phyloP scores from a whole-genome alignment of 805 yeast genomes.

The Debaryomyces prosopidis region DNA sequence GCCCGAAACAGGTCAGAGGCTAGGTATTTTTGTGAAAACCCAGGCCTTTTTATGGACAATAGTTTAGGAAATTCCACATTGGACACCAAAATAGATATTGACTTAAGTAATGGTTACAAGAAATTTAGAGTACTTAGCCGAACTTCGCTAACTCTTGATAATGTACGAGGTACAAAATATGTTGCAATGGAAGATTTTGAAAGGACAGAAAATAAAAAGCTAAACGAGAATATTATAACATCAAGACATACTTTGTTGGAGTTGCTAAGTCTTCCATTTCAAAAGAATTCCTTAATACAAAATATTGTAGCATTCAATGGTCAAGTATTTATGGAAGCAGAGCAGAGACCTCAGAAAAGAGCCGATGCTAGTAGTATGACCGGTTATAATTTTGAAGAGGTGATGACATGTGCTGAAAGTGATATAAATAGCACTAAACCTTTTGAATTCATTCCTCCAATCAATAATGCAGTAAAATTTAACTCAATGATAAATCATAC shows the following conservation, averaged over 20 bases:
- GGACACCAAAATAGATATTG: not conserved
- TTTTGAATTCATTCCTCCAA: constrained; percentile 3
- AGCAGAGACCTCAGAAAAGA: not conserved
- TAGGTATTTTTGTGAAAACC: constrained; percentile 1
- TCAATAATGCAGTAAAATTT: constrained; percentile 6
- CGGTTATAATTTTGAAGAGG: constrained; percentile 9
- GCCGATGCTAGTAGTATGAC: constrained; percentile 5
- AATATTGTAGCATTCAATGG: constrained; percentile 6
- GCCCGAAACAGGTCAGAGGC: constrained; percentile 4
- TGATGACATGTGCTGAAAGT: constrained; percentile 1
- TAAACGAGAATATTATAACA: constrained; percentile 5
- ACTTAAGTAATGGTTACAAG: constrained; percentile 4
- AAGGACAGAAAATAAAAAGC: not conserved
- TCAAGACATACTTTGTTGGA: constrained; percentile 9
- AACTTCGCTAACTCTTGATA: constrained; percentile 1
- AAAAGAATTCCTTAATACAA: not conserved
- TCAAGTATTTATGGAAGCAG: constrained; percentile 8
- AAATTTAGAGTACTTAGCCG: constrained; percentile 4
- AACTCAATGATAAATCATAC: constrained; percentile 8
- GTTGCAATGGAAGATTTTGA: constrained; percentile 5
- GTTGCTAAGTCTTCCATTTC: constrained; percentile 1
- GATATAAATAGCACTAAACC: not conserved
- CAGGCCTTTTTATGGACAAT: constrained; percentile 1
- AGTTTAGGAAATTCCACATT: not conserved
- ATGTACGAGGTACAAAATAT: constrained; percentile 8